Evolutionary conservation across 148 eudicot genomes (phyloP).

Genomic region (Agrostemma githago): DNA sequence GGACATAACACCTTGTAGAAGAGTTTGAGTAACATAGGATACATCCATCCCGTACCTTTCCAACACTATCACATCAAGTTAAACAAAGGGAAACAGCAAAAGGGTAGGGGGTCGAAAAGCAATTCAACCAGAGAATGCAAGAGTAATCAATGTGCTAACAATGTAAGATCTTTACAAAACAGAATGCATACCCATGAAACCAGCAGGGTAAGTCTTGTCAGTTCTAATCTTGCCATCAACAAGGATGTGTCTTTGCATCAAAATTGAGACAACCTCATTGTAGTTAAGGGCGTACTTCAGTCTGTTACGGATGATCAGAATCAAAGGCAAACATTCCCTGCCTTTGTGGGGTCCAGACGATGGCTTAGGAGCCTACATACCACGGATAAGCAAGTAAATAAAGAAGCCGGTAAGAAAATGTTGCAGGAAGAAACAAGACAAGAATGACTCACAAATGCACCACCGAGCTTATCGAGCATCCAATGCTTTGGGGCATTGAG

Average conservation of each 20-base stretch:
- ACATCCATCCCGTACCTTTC: too few species aligned
- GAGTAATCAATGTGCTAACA: not conserved
- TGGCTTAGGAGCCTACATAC: conserved; percentile 49
- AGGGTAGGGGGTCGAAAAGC: too few species aligned
- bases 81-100: too few species aligned
- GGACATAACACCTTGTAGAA: too few species aligned
- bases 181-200: conserved; percentile 49
- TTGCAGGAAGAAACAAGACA: not conserved
- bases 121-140: too few species aligned
- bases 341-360: conserved; percentile 58
- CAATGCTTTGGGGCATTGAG: conserved; percentile 60
- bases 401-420: too few species aligned
- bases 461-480: conserved; percentile 59
- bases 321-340: conserved; percentile 53
- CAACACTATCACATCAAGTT: too few species aligned
- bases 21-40: too few species aligned
- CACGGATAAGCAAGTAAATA: not conserved
- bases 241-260: conserved; percentile 49
- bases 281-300: conserved; percentile 51
- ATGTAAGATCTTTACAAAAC: not conserved
- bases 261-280: conserved; percentile 43
- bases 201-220: conserved; percentile 41
- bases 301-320: conserved; percentile 45
- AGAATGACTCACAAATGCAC: conserved; percentile 32
- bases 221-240: conserved; percentile 50